A percentile compares a stretch with the other conserved stretches of the same genome.
These are phyloP conservation scores for Cymbopogon flexuosus DNA, from an alignment of 202 grass and related monocot species.

Conservation along the genomic window DNA sequence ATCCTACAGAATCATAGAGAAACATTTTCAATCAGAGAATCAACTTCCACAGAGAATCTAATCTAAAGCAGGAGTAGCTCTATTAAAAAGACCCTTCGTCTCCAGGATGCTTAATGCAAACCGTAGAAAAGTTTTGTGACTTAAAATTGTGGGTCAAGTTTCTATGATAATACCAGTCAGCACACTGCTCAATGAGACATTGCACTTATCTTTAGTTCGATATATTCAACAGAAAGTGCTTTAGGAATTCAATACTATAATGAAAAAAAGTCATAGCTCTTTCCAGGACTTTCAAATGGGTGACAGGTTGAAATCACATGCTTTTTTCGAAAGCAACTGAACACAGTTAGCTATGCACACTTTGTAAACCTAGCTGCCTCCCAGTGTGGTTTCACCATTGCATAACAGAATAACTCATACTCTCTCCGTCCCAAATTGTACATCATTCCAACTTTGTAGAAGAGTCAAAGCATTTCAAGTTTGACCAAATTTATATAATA, in stretches of 20 bases:
- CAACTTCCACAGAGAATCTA: not conserved
- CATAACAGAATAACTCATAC: not conserved
- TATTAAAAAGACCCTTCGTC: not conserved
- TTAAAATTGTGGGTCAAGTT: not conserved
- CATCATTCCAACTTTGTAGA: no score
- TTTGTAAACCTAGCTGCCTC: not conserved
- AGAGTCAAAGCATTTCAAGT: no score
- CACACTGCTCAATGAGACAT: slow-evolving; percentile 1
- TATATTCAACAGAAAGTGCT: slow-evolving; percentile 5
- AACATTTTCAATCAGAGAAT: no score
- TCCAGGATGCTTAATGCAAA: not conserved
- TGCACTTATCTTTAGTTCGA: slow-evolving; percentile 10
- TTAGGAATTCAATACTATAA: slow-evolving; percentile 19
- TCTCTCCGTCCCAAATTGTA: no score
- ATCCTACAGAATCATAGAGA: not conserved
- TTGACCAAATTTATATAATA: no score
- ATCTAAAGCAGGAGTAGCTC: no score
- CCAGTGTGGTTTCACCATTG: not conserved
- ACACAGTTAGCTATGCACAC: not conserved
- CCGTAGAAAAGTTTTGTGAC: not conserved
- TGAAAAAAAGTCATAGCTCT: not conserved
- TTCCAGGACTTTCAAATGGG: slow-evolving; percentile 1
- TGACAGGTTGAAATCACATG: not conserved
- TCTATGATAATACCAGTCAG: not conserved
- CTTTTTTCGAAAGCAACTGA: not conserved